Evolutionary conservation across 805 yeast genomes (phyloP).

Genomic region (Spathaspora passalidarum): DNA sequence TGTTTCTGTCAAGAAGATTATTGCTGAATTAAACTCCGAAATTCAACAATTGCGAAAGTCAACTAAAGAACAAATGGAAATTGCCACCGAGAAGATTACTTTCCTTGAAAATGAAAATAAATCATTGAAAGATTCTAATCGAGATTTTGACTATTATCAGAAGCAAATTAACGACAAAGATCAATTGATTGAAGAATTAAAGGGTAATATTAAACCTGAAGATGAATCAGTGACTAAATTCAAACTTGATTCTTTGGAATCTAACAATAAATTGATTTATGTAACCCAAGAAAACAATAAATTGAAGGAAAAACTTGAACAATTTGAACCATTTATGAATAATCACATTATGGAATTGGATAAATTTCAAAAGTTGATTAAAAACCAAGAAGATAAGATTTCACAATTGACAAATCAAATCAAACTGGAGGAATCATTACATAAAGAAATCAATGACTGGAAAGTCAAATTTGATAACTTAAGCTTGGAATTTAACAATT

Average conservation of each 20-base stretch:
- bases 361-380: conserved; percentile 52
- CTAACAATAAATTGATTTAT: conserved; percentile 42
- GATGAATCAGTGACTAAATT: conserved; percentile 30
- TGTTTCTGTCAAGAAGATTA: conserved; percentile 19
- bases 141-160: conserved; percentile 4
- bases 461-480: conserved; percentile 44
- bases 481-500: conserved; percentile 40
- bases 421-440: conserved; percentile 41
- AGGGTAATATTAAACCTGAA: conserved; percentile 11
- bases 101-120: conserved; percentile 40
- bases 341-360: conserved; percentile 51
- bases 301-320: conserved; percentile 38
- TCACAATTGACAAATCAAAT: conserved; percentile 39
- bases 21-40: conserved; percentile 31
- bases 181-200: conserved; percentile 27
- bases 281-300: conserved; percentile 44
- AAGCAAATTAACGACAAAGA: conserved; percentile 29
- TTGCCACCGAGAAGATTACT: conserved; percentile 55
- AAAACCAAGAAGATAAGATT: conserved; percentile 49
- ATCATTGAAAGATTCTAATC: conserved; percentile 12
- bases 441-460: conserved; percentile 47
- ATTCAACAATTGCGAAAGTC: conserved; percentile 27
- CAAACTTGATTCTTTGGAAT: conserved; percentile 43
- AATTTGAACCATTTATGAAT: conserved; percentile 52
- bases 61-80: conserved; percentile 47